These are phyloP conservation scores for Sporothrix luriei DNA, from an alignment of 2,329 filamentous ascomycete species.

Conservation along the genomic window DNA sequence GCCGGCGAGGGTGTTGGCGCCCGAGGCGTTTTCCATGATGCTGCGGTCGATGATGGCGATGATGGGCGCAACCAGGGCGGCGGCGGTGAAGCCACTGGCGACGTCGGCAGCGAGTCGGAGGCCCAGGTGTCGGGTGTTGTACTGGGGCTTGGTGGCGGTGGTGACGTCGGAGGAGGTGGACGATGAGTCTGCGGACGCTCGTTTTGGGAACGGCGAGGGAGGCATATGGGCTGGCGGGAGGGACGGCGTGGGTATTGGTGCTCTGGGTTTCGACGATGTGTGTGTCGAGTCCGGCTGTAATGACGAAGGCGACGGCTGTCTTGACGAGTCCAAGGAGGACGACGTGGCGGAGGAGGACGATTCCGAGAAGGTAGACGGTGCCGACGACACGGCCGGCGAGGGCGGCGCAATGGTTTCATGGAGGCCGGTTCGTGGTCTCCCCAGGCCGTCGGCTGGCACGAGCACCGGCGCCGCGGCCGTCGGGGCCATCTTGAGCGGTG, in stretches of 20 bases:
- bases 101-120: conserved; percentile 47
- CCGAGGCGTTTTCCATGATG: conserved; percentile 82
- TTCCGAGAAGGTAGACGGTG: neutral
- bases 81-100: conserved; percentile 66
- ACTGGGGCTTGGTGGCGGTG: neutral
- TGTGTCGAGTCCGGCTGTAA: neutral
- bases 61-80: conserved; percentile 75
- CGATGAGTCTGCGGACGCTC: neutral
- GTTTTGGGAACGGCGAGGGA: conserved; percentile 10
- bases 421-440: neutral
- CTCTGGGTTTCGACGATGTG: neutral
- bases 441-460: neutral
- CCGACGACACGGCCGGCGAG: neutral
- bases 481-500: neutral
- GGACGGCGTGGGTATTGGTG: neutral
- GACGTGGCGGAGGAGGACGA: neutral
- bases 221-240: neutral
- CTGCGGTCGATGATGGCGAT: conserved; percentile 88
- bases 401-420: neutral
- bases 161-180: neutral
- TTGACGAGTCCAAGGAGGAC: neutral
- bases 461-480: conserved; percentile 2
- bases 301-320: conserved; percentile 6
- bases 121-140: conserved; percentile 36
- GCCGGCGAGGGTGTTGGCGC: conserved; percentile 59